A percentile compares a stretch with the other conserved stretches of the same genome.
These are phyloP conservation scores for Trichaptum fuscoviolaceum DNA, from an alignment of 768 basidiomycete genomes.

Conservation along the genomic window DNA sequence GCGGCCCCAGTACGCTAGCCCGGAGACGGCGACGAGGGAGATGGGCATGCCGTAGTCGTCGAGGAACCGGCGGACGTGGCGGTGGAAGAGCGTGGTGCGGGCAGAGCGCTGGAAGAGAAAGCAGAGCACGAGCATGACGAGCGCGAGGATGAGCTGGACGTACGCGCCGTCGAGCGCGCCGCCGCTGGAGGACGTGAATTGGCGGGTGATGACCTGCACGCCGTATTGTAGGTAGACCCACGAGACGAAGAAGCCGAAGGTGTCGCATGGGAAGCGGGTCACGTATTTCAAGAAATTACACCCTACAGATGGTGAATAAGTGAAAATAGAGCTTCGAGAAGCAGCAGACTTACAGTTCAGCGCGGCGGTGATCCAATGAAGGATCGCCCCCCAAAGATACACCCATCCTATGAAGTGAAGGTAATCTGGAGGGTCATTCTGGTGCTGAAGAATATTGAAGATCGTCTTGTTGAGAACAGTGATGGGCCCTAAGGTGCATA, in stretches of 20 bases:
- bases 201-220: conserved; percentile 75
- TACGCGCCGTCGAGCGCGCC: conserved; percentile 42
- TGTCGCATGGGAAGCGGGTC: conserved; percentile 86
- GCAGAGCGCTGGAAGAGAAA: conserved; percentile 71
- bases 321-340: not conserved
- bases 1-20: conserved; percentile 81
- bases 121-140: conserved; percentile 70
- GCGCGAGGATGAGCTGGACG: conserved; percentile 66
- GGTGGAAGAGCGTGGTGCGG: conserved; percentile 60
- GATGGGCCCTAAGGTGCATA: conserved; percentile 64
- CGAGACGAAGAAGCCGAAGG: conserved; percentile 89
- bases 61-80: conserved; percentile 67
- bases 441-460: conserved; percentile 61
- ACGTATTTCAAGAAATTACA: conserved; percentile 84
- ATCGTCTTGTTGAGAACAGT: conserved; percentile 92
- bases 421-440: conserved; percentile 62
- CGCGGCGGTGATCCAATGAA: conserved; percentile 77
- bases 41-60: conserved; percentile 92
- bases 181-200: conserved; percentile 39
- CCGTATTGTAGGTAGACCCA: conserved; percentile 91
- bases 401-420: conserved; percentile 90
- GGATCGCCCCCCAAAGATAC: conserved; percentile 83
- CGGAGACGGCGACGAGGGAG: conserved; percentile 69
- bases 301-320: conserved; percentile 36
- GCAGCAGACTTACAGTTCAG: conserved; percentile 55